phyloP scores from a whole-genome alignment of 2,329 filamentous ascomycete species.

The Fusarium marasasianum region DNA sequence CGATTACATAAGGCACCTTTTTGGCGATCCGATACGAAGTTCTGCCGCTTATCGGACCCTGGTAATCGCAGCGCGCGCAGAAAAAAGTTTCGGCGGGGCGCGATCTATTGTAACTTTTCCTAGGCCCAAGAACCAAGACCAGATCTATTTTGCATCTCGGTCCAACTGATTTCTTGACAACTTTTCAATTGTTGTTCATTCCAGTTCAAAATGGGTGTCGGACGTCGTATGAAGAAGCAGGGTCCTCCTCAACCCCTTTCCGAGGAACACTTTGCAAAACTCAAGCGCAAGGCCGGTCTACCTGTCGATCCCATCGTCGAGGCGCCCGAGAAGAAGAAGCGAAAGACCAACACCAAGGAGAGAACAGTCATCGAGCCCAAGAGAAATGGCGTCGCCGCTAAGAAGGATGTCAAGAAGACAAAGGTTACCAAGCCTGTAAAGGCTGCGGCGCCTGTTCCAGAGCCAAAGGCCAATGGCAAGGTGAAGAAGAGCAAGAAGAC shows the following conservation, averaged over 20 bases:
- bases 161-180: conserved; percentile 20
- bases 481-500: conserved; percentile 47
- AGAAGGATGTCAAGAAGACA: conserved; percentile 45
- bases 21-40: conserved; percentile 42
- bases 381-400: conserved; percentile 39
- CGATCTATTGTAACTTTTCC: conserved; percentile 37
- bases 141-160: conserved; percentile 24
- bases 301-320: conserved; percentile 68
- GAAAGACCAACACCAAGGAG: conserved; percentile 46
- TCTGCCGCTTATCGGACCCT: conserved; percentile 48
- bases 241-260: conserved; percentile 84
- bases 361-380: conserved; percentile 43
- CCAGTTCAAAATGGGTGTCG: conserved; percentile 76
- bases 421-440: conserved; percentile 50
- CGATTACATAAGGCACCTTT: conserved; percentile 39
- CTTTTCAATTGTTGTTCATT: conserved; percentile 2
- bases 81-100: conserved; percentile 54
- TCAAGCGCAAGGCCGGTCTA: conserved; percentile 85
- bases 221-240: conserved; percentile 96
- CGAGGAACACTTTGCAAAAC: conserved; percentile 78
- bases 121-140: conserved; percentile 32
- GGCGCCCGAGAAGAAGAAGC: conserved; percentile 71
- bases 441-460: conserved; percentile 40
- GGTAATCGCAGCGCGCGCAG: conserved; percentile 35
- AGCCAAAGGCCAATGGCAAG: conserved; percentile 41